Conservation (phyloP, 495 filamentous ascomycete species). For the Polyplosphaeria fusca region DNA sequence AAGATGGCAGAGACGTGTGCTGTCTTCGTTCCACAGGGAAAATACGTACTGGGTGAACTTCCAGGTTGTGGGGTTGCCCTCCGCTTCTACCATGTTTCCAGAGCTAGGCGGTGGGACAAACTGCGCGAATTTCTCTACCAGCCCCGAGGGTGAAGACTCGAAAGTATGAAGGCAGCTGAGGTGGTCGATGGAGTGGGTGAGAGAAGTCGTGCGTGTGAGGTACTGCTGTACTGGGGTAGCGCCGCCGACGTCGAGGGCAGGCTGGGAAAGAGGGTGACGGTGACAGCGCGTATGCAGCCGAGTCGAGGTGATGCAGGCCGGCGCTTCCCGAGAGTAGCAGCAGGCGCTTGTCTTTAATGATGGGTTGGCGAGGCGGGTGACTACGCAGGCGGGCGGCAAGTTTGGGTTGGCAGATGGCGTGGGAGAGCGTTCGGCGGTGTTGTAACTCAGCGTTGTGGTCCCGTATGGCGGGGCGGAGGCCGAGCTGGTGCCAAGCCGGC, state of each 20-base stretch:
- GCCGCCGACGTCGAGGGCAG: slow-evolving; percentile 32
- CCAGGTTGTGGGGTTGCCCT: slow-evolving; percentile 91
- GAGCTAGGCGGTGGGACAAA: slow-evolving; percentile 6
- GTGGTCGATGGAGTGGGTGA: not conserved
- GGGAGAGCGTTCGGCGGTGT: not conserved
- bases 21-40: too few species aligned
- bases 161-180: not conserved
- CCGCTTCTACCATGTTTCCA: slow-evolving; percentile 91
- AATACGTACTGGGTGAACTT: slow-evolving; percentile 99
- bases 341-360: not conserved
- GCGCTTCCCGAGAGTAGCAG: not conserved
- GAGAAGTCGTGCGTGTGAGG: not conserved
- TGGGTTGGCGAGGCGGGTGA: not conserved
- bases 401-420: not conserved
- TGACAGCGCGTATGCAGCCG: slow-evolving; percentile 1
- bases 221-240: slow-evolving; percentile 4
- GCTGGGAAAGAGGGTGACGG: slow-evolving; percentile 12
- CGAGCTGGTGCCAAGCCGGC: not conserved
- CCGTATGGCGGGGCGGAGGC: not conserved
- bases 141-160: not conserved
- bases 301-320: slow-evolving; percentile 1
- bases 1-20: not conserved
- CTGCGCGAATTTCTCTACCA: not conserved
- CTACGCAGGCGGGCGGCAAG: not conserved
- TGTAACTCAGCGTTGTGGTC: not conserved